Evolutionary conservation across 192 early-diverging fungal genomes (phyloP).

Genomic region (Backusella liffmaniae): DNA sequence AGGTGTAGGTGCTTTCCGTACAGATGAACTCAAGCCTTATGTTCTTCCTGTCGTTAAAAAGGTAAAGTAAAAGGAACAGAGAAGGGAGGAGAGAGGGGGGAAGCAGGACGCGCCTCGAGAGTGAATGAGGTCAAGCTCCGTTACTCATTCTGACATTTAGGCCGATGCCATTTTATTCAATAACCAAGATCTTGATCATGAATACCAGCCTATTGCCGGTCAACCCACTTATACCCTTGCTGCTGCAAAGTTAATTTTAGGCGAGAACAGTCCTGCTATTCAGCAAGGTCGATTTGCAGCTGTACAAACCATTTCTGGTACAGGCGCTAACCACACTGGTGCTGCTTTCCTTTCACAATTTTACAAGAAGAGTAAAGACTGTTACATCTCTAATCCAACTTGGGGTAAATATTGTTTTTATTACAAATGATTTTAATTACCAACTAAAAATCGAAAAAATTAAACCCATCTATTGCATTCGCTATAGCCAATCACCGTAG

Average conservation of each 20-base stretch:
- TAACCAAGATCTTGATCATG: slow-evolving; percentile 83
- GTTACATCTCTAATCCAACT: slow-evolving; percentile 93
- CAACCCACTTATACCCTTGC: slow-evolving; percentile 76
- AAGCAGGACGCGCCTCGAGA: background rate
- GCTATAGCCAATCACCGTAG: slow-evolving; percentile 78
- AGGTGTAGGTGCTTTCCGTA: slow-evolving; percentile 95
- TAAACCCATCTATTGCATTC: background rate
- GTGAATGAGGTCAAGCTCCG: background rate
- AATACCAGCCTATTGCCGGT: slow-evolving; percentile 92
- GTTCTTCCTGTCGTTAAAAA: slow-evolving; percentile 93
- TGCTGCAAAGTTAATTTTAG: slow-evolving; percentile 81
- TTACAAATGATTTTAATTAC: background rate
- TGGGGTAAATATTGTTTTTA: slow-evolving; percentile 69
- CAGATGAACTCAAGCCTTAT: slow-evolving; percentile 92
- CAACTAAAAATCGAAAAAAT: background rate
- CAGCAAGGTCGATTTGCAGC: slow-evolving; percentile 38
- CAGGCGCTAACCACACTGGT: slow-evolving; percentile 86
- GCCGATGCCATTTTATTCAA: slow-evolving; percentile 74
- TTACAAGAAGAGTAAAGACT: slow-evolving; percentile 57
- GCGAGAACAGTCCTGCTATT: slow-evolving; percentile 56
- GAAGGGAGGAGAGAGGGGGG: background rate
- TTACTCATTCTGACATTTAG: slow-evolving; percentile 29
- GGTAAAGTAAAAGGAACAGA: slow-evolving; percentile 41
- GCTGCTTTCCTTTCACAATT: slow-evolving; percentile 81
- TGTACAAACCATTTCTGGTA: slow-evolving; percentile 94